These are phyloP conservation scores for Angomonas desouzai DNA, from an alignment of 208 protist genomes.

Conservation along the genomic window DNA sequence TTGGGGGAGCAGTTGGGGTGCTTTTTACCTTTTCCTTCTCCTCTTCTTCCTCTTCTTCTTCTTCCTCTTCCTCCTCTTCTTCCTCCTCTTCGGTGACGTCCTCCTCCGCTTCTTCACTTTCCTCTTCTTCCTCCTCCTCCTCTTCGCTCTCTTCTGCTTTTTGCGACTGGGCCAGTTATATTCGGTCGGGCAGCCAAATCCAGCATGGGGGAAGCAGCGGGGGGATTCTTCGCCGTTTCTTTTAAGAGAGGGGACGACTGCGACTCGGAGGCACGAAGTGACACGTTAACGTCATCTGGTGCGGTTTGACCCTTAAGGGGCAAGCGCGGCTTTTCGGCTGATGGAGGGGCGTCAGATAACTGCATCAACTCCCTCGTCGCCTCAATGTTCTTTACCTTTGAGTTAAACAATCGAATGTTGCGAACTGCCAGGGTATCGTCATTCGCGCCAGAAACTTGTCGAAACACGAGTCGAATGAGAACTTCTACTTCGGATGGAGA, in stretches of 20 bases:
- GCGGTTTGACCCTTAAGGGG: neutral
- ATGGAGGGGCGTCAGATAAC: neutral
- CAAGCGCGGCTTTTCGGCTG: neutral
- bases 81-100: slow-evolving; percentile 1
- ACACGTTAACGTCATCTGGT: neutral
- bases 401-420: slow-evolving; percentile 54
- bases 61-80: slow-evolving; percentile 4
- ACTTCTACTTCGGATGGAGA: slow-evolving; percentile 59
- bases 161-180: slow-evolving; percentile 6
- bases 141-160: slow-evolving; percentile 31
- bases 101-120: slow-evolving; percentile 17
- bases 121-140: slow-evolving; percentile 31
- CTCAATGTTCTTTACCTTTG: slow-evolving; percentile 36
- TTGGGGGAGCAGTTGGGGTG: neutral
- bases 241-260: too few species aligned
- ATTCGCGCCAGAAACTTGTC: slow-evolving; percentile 56
- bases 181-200: neutral
- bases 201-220: neutral
- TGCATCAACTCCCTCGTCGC: neutral
- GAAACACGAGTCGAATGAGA: slow-evolving; percentile 77
- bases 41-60: slow-evolving; percentile 32
- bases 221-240: neutral
- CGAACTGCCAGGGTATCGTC: slow-evolving; percentile 43
- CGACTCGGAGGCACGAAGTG: too few species aligned
- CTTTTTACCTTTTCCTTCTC: slow-evolving; percentile 20